phyloP scores from a whole-genome alignment of 2,329 filamentous ascomycete genomes.

The Coleophoma eucalyptorum region DNA sequence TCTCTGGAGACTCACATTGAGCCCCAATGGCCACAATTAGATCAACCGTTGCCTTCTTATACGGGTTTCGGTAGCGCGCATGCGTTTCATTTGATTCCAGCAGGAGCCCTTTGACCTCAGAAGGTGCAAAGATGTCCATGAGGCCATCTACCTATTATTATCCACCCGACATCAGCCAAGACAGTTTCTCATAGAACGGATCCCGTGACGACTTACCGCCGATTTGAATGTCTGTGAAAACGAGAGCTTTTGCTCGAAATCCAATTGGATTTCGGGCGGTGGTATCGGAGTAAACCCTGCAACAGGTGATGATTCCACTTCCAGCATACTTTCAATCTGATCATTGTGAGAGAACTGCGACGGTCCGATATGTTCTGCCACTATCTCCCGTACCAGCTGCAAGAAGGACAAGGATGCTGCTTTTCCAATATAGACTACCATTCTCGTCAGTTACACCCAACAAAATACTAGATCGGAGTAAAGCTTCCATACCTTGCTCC shows the following conservation, averaged over 20 bases:
- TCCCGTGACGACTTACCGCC: background rate
- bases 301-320: conserved; percentile 19
- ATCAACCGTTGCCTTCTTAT: conserved; percentile 8
- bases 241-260: background rate
- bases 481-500: background rate
- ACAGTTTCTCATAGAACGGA: no score
- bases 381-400: background rate
- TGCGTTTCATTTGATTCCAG: background rate
- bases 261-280: background rate
- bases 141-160: background rate
- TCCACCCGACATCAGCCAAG: no score
- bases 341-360: background rate
- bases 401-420: conserved; percentile 4
- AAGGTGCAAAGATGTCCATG: background rate
- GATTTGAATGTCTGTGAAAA: background rate
- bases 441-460: background rate
- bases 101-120: background rate
- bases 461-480: background rate
- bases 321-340: background rate
- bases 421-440: conserved; percentile 3
- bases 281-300: background rate
- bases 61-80: background rate
- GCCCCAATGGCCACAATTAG: conserved; percentile 29
- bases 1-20: conserved; percentile 25
- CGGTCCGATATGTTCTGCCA: conserved; percentile 2